These are phyloP conservation scores for Austroboletus niveus DNA, from an alignment of 1,284 basidiomycete genomes.

Conservation along the genomic window DNA sequence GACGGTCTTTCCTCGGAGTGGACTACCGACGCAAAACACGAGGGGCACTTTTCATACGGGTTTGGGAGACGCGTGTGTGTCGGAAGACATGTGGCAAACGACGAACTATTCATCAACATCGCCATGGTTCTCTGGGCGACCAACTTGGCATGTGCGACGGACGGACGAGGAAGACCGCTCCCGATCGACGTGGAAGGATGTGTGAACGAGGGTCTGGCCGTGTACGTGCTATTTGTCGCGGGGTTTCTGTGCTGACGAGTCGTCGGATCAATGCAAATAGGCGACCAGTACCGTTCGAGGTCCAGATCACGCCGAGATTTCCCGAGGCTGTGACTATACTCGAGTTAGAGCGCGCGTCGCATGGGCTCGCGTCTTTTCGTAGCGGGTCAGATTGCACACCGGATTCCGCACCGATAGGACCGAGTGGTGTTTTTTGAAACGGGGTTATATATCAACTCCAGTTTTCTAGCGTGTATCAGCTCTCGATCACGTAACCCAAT, in stretches of 20 bases:
- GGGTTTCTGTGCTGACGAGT: no score
- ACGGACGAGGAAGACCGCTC: neutral
- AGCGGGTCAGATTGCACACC: neutral
- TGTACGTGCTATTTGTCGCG: neutral
- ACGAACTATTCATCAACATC: conserved; percentile 19
- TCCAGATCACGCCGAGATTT: conserved; percentile 3
- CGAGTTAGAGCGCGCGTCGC: conserved; percentile 6
- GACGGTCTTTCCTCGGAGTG: neutral
- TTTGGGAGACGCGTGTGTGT: conserved; percentile 11
- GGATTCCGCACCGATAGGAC: neutral
- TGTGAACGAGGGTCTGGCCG: conserved; percentile 5
- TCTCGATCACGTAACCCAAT: no score
- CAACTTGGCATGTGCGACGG: conserved; percentile 2
- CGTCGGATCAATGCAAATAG: neutral
- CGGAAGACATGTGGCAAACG: conserved; percentile 16
- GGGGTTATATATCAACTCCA: neutral
- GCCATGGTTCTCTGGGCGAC: conserved; percentile 7
- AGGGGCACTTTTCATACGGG: conserved; percentile 3
- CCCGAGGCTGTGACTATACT: conserved; percentile 7
- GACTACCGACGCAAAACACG: neutral
- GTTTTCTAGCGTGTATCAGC: no score
- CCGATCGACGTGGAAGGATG: conserved; percentile 9
- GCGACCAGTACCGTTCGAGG: conserved; percentile 4
- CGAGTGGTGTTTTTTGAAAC: neutral
- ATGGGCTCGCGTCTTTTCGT: conserved; percentile 1